phyloP scores from a whole-genome alignment of 176 grass and related monocot species.

The Avena sativa region DNA sequence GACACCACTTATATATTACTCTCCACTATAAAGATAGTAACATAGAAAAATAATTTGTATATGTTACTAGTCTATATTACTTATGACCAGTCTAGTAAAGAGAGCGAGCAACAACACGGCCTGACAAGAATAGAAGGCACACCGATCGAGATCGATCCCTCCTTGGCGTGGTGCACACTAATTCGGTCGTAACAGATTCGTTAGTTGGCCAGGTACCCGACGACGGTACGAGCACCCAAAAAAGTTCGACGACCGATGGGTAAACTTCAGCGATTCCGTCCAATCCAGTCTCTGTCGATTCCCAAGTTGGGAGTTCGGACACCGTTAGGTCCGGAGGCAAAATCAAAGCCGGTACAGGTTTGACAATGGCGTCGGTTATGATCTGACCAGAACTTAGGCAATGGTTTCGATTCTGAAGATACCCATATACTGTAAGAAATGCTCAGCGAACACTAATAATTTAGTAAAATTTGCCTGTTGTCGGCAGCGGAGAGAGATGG shows the following conservation, averaged over 20 bases:
- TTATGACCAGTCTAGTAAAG: too few species aligned
- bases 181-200: background rate
- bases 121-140: background rate
- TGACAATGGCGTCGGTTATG: background rate
- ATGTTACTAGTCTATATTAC: too few species aligned
- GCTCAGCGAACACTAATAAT: background rate
- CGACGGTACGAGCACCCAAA: background rate
- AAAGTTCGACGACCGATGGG: background rate
- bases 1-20: too few species aligned
- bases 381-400: background rate
- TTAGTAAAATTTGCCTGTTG: background rate
- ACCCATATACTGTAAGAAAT: background rate
- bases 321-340: conserved; percentile 27
- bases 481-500: conserved; percentile 1
- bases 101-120: background rate
- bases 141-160: background rate
- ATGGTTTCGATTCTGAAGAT: background rate
- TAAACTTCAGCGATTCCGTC: background rate
- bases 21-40: too few species aligned
- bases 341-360: background rate
- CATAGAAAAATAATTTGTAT: too few species aligned
- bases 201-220: conserved; percentile 6
- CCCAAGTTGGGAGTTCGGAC: background rate
- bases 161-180: background rate
- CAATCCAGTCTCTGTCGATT: background rate